Conservation (phyloP, 106 monocot species). For the Acorus calamus region DNA sequence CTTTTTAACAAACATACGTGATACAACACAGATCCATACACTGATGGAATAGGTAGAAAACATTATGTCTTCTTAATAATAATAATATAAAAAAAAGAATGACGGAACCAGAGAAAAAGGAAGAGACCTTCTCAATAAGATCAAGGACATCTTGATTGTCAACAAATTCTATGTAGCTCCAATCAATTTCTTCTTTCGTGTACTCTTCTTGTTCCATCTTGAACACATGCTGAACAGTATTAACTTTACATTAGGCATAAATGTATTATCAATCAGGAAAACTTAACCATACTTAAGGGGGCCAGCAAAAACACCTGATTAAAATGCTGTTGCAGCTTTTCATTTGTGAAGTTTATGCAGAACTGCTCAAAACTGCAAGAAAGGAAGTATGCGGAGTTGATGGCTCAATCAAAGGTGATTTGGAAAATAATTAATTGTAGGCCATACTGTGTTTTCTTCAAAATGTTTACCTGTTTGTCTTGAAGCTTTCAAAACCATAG, state of each 20-base stretch:
- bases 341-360: constrained; percentile 90
- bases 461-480: constrained; percentile 55
- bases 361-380: constrained; percentile 81
- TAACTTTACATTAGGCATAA: constrained; percentile 1
- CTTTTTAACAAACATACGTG: neutral
- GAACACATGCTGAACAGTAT: constrained; percentile 62
- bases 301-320: constrained; percentile 49
- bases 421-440: too few species aligned
- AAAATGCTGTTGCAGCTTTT: constrained; percentile 91
- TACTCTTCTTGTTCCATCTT: constrained; percentile 93
- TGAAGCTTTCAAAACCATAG: constrained; percentile 99
- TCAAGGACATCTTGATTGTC: constrained; percentile 99
- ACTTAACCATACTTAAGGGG: neutral
- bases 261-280: too few species aligned
- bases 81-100: too few species aligned
- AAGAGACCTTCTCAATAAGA: constrained; percentile 89
- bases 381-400: too few species aligned
- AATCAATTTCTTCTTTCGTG: constrained; percentile 91
- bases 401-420: too few species aligned
- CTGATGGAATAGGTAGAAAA: neutral
- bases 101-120: neutral
- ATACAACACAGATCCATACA: neutral
- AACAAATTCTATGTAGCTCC: constrained; percentile 99
- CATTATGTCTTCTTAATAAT: too few species aligned
- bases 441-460: neutral